Evolutionary conservation across 768 basidiomycete genomes (phyloP), one percentile per base, ranked within the genome.

Genomic region (Leccinum fibrillosum): DNA sequence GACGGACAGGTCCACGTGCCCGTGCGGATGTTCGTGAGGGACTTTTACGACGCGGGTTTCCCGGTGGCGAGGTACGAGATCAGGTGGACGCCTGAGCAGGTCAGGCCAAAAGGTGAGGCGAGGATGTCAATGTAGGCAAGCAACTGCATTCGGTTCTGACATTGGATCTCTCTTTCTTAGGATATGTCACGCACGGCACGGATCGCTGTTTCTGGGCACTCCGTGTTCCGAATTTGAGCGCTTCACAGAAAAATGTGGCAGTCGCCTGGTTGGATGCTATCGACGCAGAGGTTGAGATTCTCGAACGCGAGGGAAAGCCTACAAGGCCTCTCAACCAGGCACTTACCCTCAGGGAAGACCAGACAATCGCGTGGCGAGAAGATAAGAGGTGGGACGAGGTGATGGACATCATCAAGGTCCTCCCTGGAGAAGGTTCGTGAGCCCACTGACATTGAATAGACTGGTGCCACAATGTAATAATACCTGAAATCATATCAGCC

Each of bases 51-150:
- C 5, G 78, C 75, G 1, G 80, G 77, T 1, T 90, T 86, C 66
- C 88, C 88, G 0, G 78, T 89, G 1, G 67, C 88, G 56, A 77
- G 89, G 56, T 92, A 91, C 65, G 75, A 80, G 62, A 86, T 92
- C 53, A 75, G 81, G 32, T 90, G 86, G 86, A 82, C 84, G 1
- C 86, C 89, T 0, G 83, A 85, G 65, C 80, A 85, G 53, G 63
- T 76, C 49, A 79, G 84, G 8, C 75, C 79, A 2, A 71, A 78
- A 64, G 88, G 88, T 84, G 65, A 62, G 62, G 1, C 12, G 4
- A 17, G 5, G 45, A 42, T 3, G 21, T 21, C 21, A 21, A 21
- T 21, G 2, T 6, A 8, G 21, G 2, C 26, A 9, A 1, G 34
- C 37, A n/a, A 21, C 28, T 48, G 39, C 3, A 8, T 51, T 30